Evolutionary conservation across 2,329 filamentous ascomycete genomes (phyloP).

Genomic region (Fusarium scirpi): DNA sequence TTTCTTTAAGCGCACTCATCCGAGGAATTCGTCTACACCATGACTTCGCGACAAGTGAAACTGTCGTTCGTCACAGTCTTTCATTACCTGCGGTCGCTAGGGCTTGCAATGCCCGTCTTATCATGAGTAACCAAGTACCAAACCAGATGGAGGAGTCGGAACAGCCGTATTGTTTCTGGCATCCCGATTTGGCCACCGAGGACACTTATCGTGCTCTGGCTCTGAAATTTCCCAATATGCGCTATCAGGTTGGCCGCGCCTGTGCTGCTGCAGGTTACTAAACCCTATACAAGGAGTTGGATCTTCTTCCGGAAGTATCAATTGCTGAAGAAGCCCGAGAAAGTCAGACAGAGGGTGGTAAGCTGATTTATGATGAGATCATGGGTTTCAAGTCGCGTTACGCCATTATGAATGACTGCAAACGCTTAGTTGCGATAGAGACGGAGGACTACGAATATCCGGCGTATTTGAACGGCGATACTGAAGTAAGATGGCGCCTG

Average conservation of each 20-base stretch:
- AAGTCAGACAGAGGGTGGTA: conserved; percentile 15
- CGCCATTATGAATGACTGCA: conserved; percentile 55
- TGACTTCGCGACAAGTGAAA: conserved; percentile 3
- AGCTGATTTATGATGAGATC: conserved; percentile 50
- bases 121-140: conserved; percentile 54
- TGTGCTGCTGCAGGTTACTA: conserved; percentile 56
- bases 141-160: conserved; percentile 34
- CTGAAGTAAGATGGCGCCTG: conserved; percentile 3
- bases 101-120: conserved; percentile 49
- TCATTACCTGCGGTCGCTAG: background rate
- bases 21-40: conserved; percentile 2
- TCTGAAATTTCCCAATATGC: conserved; percentile 45
- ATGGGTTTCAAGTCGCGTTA: conserved; percentile 47
- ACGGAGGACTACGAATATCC: background rate
- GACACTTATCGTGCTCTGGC: conserved; percentile 53
- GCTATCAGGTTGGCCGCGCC: conserved; percentile 55
- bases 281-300: conserved; percentile 52
- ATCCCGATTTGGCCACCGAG: conserved; percentile 53
- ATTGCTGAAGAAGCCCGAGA: conserved; percentile 58
- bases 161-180: conserved; percentile 58
- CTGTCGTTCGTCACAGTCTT: background rate
- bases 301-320: conserved; percentile 54
- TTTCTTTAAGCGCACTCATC: background rate
- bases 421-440: background rate
- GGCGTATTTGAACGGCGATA: conserved; percentile 30